A percentile compares a stretch with the other conserved stretches of the same genome.
phyloP scores from a whole-genome alignment of 2,329 filamentous ascomycete genomes.

The Huntiella decipiens region DNA sequence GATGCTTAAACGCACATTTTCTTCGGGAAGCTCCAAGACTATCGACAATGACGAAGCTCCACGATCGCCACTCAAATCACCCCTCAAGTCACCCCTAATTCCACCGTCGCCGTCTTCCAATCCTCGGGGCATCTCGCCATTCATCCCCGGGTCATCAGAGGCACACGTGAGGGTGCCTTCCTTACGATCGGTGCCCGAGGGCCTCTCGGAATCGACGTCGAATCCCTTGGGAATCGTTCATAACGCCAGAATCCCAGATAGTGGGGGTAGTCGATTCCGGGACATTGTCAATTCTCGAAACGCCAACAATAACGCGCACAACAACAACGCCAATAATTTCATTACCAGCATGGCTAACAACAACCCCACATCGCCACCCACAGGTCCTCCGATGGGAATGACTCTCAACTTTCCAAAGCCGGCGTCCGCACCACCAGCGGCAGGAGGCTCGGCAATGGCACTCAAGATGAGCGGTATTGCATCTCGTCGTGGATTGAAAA shows the following conservation, averaged over 20 bases:
- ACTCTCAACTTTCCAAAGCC: neutral
- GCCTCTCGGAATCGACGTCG: neutral
- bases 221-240: slow-evolving; percentile 4
- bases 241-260: slow-evolving; percentile 4
- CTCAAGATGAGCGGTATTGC: slow-evolving; percentile 30
- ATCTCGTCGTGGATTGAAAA: slow-evolving; percentile 41
- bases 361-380: neutral
- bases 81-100: neutral
- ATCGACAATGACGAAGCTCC: slow-evolving; percentile 1
- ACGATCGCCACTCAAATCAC: slow-evolving; percentile 1
- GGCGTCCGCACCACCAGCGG: neutral
- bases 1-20: slow-evolving; percentile 7
- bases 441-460: neutral
- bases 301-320: too few species aligned
- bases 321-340: too few species aligned
- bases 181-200: slow-evolving; percentile 5
- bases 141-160: neutral
- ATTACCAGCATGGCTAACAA: neutral
- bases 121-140: neutral
- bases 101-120: neutral
- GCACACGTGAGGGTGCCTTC: slow-evolving; percentile 5
- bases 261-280: neutral
- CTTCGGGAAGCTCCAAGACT: slow-evolving; percentile 3
- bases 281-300: too few species aligned
- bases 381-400: neutral